A percentile compares a stretch with the other conserved stretches of the same genome.
phyloP scores from a whole-genome alignment of 1,284 basidiomycete genomes.

The Pseudomicrostroma phylloplanum region DNA sequence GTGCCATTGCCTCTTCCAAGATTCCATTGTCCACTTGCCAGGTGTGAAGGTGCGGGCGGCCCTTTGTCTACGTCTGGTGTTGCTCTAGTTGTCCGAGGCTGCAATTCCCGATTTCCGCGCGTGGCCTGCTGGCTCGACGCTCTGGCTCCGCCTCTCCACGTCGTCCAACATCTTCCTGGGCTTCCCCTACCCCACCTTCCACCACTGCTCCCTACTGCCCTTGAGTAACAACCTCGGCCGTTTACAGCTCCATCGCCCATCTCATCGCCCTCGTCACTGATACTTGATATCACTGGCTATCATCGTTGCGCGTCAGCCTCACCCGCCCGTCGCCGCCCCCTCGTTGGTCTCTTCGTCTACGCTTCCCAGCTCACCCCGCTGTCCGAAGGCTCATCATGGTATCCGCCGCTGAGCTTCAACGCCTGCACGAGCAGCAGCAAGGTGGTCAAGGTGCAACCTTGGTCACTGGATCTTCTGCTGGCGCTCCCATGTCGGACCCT shows the following conservation, averaged over 20 bases:
- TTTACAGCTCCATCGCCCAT: neutral
- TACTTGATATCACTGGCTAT: neutral
- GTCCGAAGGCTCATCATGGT: constrained; percentile 22
- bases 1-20: neutral
- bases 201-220: neutral
- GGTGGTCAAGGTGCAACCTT: constrained; percentile 1
- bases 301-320: neutral
- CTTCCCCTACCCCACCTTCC: neutral
- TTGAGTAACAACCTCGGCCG: neutral
- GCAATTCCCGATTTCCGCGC: no score
- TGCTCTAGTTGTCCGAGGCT: no score
- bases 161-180: neutral
- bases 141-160: neutral
- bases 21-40: no score
- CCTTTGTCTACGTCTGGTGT: neutral
- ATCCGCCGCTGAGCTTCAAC: constrained; percentile 37
- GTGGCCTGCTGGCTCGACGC: no score
- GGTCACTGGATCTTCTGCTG: constrained; percentile 10
- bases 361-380: neutral
- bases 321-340: neutral
- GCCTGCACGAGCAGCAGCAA: constrained; percentile 29
- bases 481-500: constrained; percentile 36
- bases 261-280: neutral
- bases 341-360: neutral
- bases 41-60: neutral